phyloP scores from a whole-genome alignment of 768 basidiomycete genomes.

The Megacollybia marginata region DNA sequence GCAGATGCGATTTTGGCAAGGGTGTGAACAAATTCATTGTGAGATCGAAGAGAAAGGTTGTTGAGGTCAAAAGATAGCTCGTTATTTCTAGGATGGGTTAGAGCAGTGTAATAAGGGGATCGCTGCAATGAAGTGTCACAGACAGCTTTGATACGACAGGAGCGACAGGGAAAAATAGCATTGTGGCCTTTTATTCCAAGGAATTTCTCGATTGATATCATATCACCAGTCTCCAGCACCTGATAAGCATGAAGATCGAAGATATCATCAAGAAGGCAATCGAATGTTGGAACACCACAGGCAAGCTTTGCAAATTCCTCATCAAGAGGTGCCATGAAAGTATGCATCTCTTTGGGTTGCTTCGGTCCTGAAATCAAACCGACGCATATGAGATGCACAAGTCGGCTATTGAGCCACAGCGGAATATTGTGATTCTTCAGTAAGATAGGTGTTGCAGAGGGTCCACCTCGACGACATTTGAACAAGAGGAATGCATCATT shows the following conservation, averaged over 20 bases:
- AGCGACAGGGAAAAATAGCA: conserved; percentile 21
- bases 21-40: conserved; percentile 8
- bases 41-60: conserved; percentile 13
- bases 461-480: conserved; percentile 1
- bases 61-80: conserved; percentile 4
- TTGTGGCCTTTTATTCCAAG: conserved; percentile 31
- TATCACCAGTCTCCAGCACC: conserved; percentile 23
- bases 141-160: conserved; percentile 25
- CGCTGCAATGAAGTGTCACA: conserved; percentile 1
- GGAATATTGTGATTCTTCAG: too few relatives aligned
- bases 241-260: conserved; percentile 16
- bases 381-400: conserved; percentile 16
- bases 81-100: conserved; percentile 5
- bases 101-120: conserved; percentile 17
- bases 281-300: neutral
- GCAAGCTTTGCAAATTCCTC: neutral
- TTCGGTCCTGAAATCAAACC: too few relatives aligned
- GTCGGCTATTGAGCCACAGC: conserved; percentile 23
- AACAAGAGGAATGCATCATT: neutral
- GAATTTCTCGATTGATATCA: conserved; percentile 21
- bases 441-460: conserved; percentile 17
- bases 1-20: conserved; percentile 1
- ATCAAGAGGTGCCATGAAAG: neutral
- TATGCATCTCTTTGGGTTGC: conserved; percentile 14
- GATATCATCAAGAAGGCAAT: neutral